Evolutionary conservation across 176 grass and related monocot genomes (phyloP), one percentile per base, ranked within the genome.

Genomic region (Oryza officinalis): DNA sequence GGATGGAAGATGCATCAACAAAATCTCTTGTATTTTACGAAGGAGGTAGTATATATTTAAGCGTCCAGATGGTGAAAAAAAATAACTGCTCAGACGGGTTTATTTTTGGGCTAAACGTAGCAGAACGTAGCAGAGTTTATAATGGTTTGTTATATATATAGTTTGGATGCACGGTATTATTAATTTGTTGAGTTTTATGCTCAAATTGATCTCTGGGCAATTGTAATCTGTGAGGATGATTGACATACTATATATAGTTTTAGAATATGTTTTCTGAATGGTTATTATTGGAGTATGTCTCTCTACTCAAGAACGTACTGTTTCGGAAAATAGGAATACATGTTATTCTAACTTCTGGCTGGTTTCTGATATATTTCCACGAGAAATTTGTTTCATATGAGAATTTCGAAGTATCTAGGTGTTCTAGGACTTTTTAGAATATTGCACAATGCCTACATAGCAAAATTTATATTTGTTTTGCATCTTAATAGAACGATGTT

Each of bases 281-380:
- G 45, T 47, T 47, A 47, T 47, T 20, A 54, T 18, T 54, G 18
- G 20, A 57, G 18, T 22, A n/a, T 57, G 47, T 9, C 52, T 57
- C 1, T 25, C n/a, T n/a, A 61, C 50, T 57, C 50, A 61, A 25
- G 57, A 61, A 61, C 0, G 22, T 25, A n/a, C 2, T 61, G 57
- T 57, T 61, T 61, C 9, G 0, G 4, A 61, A 67, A 54, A 10
- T 40, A 40, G 15, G 72, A 54, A 15, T 11, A 7, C 26, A 44
- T 59, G 33, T 6, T 37, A 67, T 57, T 28, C 25, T 69, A 85
- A 37, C 8, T 27, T 28, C 11, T 30, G 14, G 46, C 60, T 8
- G 13, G 71, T 60, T 87, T 69, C 27, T 67, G 8, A 17, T 68
- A 38, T 76, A 4, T 70, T 82, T 87, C 17, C 18, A 72, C 0